Evolutionary conservation across 75 land plant species (phyloP).

Genomic region (Pinus albicaulis): DNA sequence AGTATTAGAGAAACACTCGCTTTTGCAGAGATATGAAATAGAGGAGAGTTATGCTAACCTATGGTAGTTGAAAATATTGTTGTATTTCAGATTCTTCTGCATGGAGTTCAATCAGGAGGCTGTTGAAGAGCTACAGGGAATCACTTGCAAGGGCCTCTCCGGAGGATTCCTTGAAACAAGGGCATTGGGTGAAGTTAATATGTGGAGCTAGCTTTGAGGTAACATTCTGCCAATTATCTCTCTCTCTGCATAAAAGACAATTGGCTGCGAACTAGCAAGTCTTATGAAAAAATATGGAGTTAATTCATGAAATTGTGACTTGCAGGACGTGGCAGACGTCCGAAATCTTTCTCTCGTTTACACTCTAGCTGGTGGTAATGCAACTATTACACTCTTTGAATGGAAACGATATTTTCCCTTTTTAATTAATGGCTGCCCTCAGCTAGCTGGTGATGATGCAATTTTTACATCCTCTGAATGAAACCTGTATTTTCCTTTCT

Average conservation of each 20-base stretch:
- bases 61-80: no score
- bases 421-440: not conserved
- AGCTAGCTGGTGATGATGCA: not conserved
- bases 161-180: conserved; percentile 46
- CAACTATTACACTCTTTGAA: not conserved
- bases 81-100: no score
- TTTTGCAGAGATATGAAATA: no score
- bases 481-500: not conserved
- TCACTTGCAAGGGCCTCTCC: conserved; percentile 5
- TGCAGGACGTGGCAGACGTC: conserved; percentile 83
- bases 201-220: conserved; percentile 99
- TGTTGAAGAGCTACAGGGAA: not conserved
- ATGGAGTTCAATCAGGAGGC: no score
- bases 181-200: conserved; percentile 91
- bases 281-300: not conserved
- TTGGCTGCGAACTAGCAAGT: not conserved
- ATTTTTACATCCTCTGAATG: not conserved
- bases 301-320: not conserved
- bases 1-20: no score
- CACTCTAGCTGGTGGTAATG: conserved; percentile 85
- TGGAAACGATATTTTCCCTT: not conserved
- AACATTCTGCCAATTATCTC: not conserved
- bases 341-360: conserved; percentile 92
- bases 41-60: no score
- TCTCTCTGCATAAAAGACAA: not conserved